Conservation (phyloP, 768 basidiomycete species). For the Rhodotorula kratochvilovae region DNA sequence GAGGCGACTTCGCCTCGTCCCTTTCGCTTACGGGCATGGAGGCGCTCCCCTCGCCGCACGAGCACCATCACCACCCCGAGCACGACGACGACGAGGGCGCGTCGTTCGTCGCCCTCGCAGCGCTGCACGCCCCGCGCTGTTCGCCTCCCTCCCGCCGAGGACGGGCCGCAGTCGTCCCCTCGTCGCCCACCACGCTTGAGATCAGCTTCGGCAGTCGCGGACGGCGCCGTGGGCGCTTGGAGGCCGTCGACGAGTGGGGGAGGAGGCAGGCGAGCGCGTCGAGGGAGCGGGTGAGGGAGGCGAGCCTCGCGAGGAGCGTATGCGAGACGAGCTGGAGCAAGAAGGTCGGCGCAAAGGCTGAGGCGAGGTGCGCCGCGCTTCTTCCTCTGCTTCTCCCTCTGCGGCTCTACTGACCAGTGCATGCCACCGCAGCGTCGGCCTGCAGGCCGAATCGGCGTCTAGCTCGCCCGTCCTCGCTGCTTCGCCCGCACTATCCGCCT, state of each 20-base stretch:
- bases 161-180: too few species aligned
- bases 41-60: not conserved
- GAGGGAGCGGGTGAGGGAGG: not conserved
- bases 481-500: not conserved
- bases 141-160: not conserved
- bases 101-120: constrained; percentile 1
- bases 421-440: not conserved
- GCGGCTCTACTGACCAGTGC: too few species aligned
- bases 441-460: not conserved
- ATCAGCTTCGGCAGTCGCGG: not conserved
- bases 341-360: not conserved
- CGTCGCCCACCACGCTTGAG: not conserved
- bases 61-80: not conserved
- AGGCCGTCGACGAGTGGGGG: not conserved
- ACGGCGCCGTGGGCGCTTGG: too few species aligned
- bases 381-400: not conserved
- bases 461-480: not conserved
- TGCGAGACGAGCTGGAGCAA: not conserved
- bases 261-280: not conserved
- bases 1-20: too few species aligned
- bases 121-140: constrained; percentile 4
- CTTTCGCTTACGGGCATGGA: too few species aligned
- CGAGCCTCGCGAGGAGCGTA: too few species aligned
- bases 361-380: not conserved
- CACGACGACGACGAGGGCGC: not conserved